phyloP scores from a whole-genome alignment of 805 yeast genomes.

The Saturnispora sanitii region DNA sequence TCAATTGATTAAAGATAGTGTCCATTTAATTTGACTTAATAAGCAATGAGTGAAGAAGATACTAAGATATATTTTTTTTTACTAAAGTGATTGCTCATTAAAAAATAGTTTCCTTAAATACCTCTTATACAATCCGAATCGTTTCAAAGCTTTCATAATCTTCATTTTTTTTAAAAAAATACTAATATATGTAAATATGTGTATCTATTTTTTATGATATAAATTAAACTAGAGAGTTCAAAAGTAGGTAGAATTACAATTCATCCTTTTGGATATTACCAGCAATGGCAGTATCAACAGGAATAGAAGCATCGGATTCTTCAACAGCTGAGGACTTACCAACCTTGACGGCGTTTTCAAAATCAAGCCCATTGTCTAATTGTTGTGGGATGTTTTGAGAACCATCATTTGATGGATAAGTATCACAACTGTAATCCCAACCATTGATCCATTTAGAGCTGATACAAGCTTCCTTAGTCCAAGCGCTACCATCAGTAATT shows the following conservation, averaged over 20 bases:
- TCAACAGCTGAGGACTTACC: neutral
- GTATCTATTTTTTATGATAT: neutral
- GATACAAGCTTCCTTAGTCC: slow-evolving; percentile 67
- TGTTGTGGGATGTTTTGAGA: slow-evolving; percentile 4
- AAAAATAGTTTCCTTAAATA: no score
- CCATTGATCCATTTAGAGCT: slow-evolving; percentile 45
- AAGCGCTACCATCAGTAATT: slow-evolving; percentile 63
- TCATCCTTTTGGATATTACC: slow-evolving; percentile 2
- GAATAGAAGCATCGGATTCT: slow-evolving; percentile 1
- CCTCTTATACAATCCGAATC: no score
- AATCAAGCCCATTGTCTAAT: slow-evolving; percentile 12
- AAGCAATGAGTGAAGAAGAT: no score
- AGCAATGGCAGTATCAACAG: slow-evolving; percentile 5
- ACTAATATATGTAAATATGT: no score
- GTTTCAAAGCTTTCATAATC: neutral
- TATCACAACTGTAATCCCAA: slow-evolving; percentile 87
- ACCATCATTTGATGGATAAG: slow-evolving; percentile 31
- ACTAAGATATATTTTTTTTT: no score
- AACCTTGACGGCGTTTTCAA: slow-evolving; percentile 14
- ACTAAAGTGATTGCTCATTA: no score
- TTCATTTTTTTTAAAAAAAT: no score
- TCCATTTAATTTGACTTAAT: no score
- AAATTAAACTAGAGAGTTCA: no score
- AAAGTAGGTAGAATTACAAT: neutral
- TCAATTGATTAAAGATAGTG: no score